Evolutionary conservation across 352 stramenopile genomes (phyloP).

Genomic region (Phytophthora citricola): DNA sequence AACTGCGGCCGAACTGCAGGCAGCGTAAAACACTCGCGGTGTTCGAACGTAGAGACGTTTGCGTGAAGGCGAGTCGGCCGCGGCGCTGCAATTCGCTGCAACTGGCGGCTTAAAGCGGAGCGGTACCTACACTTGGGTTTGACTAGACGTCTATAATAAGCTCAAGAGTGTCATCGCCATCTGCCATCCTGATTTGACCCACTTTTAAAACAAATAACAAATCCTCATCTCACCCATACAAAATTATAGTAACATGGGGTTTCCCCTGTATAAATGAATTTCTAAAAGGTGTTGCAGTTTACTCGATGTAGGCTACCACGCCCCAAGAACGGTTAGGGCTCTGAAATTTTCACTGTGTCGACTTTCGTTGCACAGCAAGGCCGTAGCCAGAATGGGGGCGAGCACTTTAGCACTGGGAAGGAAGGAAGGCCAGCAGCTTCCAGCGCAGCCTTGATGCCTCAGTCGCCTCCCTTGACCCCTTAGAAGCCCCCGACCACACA

Average conservation of each 20-base stretch:
- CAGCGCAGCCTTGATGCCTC: constrained; percentile 27
- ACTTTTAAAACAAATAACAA: not conserved
- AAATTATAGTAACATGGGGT: not conserved
- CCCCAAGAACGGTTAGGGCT: constrained; percentile 58
- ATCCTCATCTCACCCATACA: not conserved
- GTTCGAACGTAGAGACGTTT: constrained; percentile 17
- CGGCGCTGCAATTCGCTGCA: constrained; percentile 8
- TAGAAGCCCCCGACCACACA: constrained; percentile 13
- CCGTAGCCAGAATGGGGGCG: constrained; percentile 21
- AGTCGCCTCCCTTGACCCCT: constrained; percentile 10
- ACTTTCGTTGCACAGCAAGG: constrained; percentile 38
- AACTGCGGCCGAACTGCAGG: not conserved
- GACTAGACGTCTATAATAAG: constrained; percentile 25
- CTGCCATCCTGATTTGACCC: not conserved
- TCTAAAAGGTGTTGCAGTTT: not conserved
- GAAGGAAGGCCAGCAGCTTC: constrained; percentile 7
- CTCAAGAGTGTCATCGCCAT: constrained; percentile 6
- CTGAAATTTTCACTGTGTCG: constrained; percentile 71
- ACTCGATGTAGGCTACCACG: not conserved
- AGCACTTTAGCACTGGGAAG: constrained; percentile 26
- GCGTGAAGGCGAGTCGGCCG: not conserved
- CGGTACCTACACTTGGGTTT: constrained; percentile 27
- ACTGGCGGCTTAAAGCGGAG: constrained; percentile 2
- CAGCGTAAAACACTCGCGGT: not conserved
- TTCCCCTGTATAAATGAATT: constrained; percentile 1